These are phyloP conservation scores for Cornus florida DNA, from an alignment of 148 eudicot genomes.

Conservation along the genomic window DNA sequence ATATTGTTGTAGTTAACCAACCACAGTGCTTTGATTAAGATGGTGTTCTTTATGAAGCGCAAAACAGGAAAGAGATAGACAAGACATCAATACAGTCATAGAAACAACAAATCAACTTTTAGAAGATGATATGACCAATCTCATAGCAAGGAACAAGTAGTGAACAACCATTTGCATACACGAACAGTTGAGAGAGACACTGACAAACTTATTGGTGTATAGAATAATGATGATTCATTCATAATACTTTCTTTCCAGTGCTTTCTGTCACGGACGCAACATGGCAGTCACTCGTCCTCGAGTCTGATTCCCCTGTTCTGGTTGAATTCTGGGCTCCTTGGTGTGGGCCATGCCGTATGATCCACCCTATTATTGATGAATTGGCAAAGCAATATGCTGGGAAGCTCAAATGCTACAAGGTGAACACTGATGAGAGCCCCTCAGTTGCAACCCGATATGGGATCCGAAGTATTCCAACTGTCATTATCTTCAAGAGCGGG, in stretches of 20 bases:
- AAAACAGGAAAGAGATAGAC: too few relatives aligned
- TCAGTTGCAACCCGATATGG: constrained; percentile 67
- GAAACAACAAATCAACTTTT: too few relatives aligned
- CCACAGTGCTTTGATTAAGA: too few relatives aligned
- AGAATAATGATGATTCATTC: neutral
- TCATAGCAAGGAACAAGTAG: too few relatives aligned
- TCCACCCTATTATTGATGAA: constrained; percentile 74
- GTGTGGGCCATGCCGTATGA: constrained; percentile 97
- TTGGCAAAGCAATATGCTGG: constrained; percentile 68
- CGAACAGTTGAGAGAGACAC: too few relatives aligned
- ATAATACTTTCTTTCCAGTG: constrained; percentile 40
- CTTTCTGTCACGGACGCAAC: constrained; percentile 48
- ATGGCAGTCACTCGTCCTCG: constrained; percentile 70
- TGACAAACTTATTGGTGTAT: neutral
- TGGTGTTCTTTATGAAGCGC: too few relatives aligned
- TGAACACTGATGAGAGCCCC: constrained; percentile 86
- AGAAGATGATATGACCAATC: too few relatives aligned
- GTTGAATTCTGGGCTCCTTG: constrained; percentile 99
- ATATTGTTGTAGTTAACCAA: too few relatives aligned
- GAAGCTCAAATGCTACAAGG: constrained; percentile 79
- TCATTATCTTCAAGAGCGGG: constrained; percentile 80
- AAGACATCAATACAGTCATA: too few relatives aligned
- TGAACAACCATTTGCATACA: too few relatives aligned
- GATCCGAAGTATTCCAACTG: constrained; percentile 91
- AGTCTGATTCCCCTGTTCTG: constrained; percentile 54